Evolutionary conservation across 2,329 filamentous ascomycete species (phyloP).

Genomic region (Arthroderma uncinatum): DNA sequence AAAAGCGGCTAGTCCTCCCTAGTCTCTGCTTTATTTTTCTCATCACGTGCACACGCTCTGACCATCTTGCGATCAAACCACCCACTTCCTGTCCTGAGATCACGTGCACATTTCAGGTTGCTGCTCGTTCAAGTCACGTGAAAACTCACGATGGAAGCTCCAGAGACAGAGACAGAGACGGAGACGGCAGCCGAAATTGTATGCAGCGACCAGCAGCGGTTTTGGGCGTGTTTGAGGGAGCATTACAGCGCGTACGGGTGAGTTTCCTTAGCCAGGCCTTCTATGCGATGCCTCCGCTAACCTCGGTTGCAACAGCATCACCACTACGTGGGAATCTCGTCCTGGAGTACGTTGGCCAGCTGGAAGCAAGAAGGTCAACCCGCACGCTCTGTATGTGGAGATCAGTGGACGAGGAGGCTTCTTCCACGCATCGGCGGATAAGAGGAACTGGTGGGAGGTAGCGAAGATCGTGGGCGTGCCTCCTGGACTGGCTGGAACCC

Average conservation of each 20-base stretch:
- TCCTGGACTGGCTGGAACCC: constrained; percentile 6
- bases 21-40: background rate
- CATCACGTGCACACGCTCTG: constrained; percentile 1
- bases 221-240: constrained; percentile 3
- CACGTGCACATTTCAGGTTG: background rate
- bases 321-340: background rate
- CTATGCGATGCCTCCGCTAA: background rate
- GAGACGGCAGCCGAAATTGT: constrained; percentile 1
- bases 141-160: background rate
- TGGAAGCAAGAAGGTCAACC: constrained; percentile 9
- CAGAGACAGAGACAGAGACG: background rate
- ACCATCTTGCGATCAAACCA: background rate
- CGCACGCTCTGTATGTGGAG: constrained; percentile 10
- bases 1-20: background rate
- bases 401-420: constrained; percentile 10
- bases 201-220: background rate
- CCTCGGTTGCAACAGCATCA: background rate
- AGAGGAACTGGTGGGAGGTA: constrained; percentile 12
- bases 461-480: constrained; percentile 2
- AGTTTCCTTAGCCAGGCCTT: background rate
- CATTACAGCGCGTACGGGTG: background rate
- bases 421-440: constrained; percentile 9
- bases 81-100: background rate
- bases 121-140: background rate
- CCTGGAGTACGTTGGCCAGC: constrained; percentile 2